Percentiles rank a stretch among this genome's conserved stretches.
These are phyloP conservation scores for Lactarius sanguifluus DNA, from an alignment of 768 basidiomycete genomes.

Conservation along the genomic window DNA sequence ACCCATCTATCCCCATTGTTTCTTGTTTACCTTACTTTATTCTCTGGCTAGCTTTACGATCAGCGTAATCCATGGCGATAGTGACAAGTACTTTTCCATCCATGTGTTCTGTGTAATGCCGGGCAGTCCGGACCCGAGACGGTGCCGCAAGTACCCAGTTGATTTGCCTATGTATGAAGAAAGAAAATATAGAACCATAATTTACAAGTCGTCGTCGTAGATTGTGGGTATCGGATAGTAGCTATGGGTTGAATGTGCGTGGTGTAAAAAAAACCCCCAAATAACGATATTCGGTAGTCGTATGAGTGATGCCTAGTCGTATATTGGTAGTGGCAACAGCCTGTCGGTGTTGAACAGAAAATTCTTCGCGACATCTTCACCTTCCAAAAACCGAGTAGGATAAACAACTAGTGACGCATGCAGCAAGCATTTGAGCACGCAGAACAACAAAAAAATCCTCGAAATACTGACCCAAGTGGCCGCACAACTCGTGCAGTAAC, in stretches of 20 bases:
- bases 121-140: background rate
- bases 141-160: background rate
- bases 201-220: background rate
- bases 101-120: background rate
- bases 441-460: background rate
- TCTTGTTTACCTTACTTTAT: background rate
- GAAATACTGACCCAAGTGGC: conserved; percentile 72
- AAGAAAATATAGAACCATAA: background rate
- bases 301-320: conserved; percentile 43
- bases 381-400: conserved; percentile 85
- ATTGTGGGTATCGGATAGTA: background rate
- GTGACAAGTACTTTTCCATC: background rate
- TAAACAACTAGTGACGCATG: conserved; percentile 61
- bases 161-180: background rate
- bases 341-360: conserved; percentile 91
- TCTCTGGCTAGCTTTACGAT: background rate
- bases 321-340: conserved; percentile 72
- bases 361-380: conserved; percentile 89
- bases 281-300: background rate
- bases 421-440: conserved; percentile 3
- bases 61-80: background rate
- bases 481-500: conserved; percentile 69
- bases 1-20: background rate
- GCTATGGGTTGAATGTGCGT: background rate
- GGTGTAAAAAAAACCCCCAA: background rate